A percentile compares a stretch with the other conserved stretches of the same genome.
These are phyloP conservation scores for Xylaria sp. DNA, from an alignment of 2,329 filamentous ascomycete species.

Conservation along the genomic window DNA sequence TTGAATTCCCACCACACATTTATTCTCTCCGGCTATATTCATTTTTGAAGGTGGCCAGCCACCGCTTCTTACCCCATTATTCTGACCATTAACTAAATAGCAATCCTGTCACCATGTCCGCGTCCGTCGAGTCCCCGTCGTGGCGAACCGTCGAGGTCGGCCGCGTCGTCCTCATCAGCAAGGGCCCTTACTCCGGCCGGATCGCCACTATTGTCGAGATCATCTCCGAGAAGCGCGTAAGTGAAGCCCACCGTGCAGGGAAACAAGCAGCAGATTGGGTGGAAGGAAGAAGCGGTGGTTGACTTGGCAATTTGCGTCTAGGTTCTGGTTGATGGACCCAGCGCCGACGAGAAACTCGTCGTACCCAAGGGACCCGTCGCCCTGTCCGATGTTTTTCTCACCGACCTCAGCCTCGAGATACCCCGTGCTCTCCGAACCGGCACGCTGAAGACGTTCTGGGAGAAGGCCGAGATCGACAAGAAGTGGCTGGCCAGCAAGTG, in stretches of 20 bases:
- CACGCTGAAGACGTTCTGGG: conserved; percentile 88
- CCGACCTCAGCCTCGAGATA: conserved; percentile 87
- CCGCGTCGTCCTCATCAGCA: conserved; percentile 92
- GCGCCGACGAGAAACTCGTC: conserved; percentile 79
- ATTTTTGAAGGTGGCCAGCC: not conserved
- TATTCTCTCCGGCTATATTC: not conserved
- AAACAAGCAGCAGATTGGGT: conserved; percentile 18
- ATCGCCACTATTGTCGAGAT: conserved; percentile 98
- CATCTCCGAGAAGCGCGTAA: conserved; percentile 99
- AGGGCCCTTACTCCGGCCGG: conserved; percentile 83
- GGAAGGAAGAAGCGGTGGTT: conserved; percentile 43
- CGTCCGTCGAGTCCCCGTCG: conserved; percentile 81
- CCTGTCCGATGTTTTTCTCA: conserved; percentile 87
- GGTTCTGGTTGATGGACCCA: conserved; percentile 96
- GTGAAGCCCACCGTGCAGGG: conserved; percentile 55
- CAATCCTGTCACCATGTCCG: conserved; percentile 51
- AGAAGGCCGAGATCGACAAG: conserved; percentile 87
- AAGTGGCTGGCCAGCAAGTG: conserved; percentile 93
- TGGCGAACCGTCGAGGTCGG: conserved; percentile 99
- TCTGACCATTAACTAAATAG: conserved; percentile 38
- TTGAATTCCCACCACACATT: conserved; percentile 28
- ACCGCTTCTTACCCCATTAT: conserved; percentile 17
- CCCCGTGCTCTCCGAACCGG: conserved; percentile 86
- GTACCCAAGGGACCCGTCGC: conserved; percentile 88
- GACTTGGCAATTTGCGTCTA: conserved; percentile 57